A percentile compares a stretch with the other conserved stretches of the same genome.
phyloP scores from a whole-genome alignment of 805 yeast species.

The Monosporozyma aerobia region DNA sequence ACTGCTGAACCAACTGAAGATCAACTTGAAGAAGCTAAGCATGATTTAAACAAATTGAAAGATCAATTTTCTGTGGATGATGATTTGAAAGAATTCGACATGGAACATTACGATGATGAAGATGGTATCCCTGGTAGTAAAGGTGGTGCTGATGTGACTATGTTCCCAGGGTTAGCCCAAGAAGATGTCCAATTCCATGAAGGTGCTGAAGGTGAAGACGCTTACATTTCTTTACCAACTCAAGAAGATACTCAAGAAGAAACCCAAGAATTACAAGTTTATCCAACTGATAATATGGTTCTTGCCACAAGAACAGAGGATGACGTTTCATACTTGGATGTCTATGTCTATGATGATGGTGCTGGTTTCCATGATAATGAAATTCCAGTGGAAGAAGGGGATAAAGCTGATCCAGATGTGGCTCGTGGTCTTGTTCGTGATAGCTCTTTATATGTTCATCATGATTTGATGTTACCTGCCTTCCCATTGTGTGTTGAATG shows the following conservation, averaged over 20 bases:
- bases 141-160: slow-evolving; percentile 51
- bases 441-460: slow-evolving; percentile 80
- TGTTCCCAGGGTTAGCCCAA: slow-evolving; percentile 64
- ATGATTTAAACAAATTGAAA: slow-evolving; percentile 28
- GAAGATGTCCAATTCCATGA: slow-evolving; percentile 50
- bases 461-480: slow-evolving; percentile 92
- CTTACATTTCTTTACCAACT: slow-evolving; percentile 39
- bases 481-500: slow-evolving; percentile 96
- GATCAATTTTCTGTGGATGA: slow-evolving; percentile 63
- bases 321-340: slow-evolving; percentile 84
- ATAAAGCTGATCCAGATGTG: slow-evolving; percentile 60
- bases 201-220: slow-evolving; percentile 34
- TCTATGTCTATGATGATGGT: slow-evolving; percentile 89
- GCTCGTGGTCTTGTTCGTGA: slow-evolving; percentile 67
- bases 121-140: slow-evolving; percentile 29
- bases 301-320: slow-evolving; percentile 94
- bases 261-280: slow-evolving; percentile 72
- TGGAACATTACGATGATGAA: slow-evolving; percentile 74
- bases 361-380: slow-evolving; percentile 70
- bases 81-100: slow-evolving; percentile 78
- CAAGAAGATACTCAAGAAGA: slow-evolving; percentile 61
- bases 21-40: slow-evolving; percentile 26
- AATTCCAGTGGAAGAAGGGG: slow-evolving; percentile 55
- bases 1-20: slow-evolving; percentile 35
- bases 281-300: slow-evolving; percentile 82